Conservation (phyloP, 306 rosid genomes). For the Senna siamea region DNA sequence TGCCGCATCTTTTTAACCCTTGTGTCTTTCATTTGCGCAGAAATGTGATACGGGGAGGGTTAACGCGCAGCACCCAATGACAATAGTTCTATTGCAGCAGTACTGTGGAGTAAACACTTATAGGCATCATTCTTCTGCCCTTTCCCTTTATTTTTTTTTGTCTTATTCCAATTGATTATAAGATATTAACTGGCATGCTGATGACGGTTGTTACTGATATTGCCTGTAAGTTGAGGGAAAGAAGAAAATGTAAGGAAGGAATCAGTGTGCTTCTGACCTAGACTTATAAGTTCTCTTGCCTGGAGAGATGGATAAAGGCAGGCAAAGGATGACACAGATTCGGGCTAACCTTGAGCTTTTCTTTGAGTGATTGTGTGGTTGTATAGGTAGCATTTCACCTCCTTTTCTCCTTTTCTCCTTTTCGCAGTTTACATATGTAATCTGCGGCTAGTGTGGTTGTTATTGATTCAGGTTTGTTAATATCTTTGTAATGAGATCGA, state of each 20-base stretch:
- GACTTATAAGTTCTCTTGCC: constrained; percentile 57
- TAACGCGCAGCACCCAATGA: constrained; percentile 88
- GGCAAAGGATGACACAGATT: constrained; percentile 55
- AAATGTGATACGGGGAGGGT: constrained; percentile 69
- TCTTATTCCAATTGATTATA: constrained; percentile 53
- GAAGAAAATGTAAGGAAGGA: constrained; percentile 46
- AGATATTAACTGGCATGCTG: constrained; percentile 62
- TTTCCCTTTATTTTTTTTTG: constrained; percentile 18
- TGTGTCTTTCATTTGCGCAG: constrained; percentile 45
- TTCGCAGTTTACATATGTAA: constrained; percentile 63
- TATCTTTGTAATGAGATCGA: constrained; percentile 61
- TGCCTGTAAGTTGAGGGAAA: constrained; percentile 32
- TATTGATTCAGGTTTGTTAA: constrained; percentile 69
- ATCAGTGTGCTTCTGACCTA: constrained; percentile 76
- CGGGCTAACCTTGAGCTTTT: constrained; percentile 68
- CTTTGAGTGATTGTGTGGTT: constrained; percentile 65
- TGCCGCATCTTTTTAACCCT: no score
- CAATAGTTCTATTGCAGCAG: constrained; percentile 40
- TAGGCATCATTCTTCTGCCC: constrained; percentile 46
- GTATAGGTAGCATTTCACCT: constrained; percentile 64
- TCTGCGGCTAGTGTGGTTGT: constrained; percentile 66
- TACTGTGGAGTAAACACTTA: constrained; percentile 35
- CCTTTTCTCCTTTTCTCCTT: background rate
- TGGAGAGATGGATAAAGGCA: constrained; percentile 48
- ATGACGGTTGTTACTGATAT: constrained; percentile 43